These are phyloP conservation scores for Dalbergia oliveri DNA, from an alignment of 306 rosid genomes.

Conservation along the genomic window DNA sequence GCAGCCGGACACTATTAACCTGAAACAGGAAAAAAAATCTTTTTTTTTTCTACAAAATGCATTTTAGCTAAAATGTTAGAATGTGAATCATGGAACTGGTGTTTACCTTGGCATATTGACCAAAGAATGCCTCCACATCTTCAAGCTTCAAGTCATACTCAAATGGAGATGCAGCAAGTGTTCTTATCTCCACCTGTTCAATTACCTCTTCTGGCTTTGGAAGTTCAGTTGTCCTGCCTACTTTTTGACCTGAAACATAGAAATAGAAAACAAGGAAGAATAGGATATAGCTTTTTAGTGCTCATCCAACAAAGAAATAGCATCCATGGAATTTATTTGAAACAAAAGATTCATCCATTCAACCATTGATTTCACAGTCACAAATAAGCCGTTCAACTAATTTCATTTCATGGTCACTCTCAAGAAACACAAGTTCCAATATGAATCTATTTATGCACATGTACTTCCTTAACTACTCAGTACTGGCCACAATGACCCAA, in stretches of 20 bases:
- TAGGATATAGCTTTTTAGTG: background rate
- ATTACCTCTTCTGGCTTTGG: slow-evolving; percentile 74
- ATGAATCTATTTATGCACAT: background rate
- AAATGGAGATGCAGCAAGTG: slow-evolving; percentile 85
- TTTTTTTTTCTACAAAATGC: too few species aligned
- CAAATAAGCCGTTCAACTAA: background rate
- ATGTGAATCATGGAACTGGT: background rate
- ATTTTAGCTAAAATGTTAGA: background rate
- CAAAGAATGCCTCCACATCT: slow-evolving; percentile 70
- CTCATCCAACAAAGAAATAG: slow-evolving; percentile 10
- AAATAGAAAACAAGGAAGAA: slow-evolving; percentile 4
- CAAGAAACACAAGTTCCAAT: slow-evolving; percentile 8
- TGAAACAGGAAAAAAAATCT: slow-evolving; percentile 42
- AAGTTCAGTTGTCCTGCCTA: slow-evolving; percentile 75
- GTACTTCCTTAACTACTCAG: background rate
- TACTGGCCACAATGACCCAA: background rate
- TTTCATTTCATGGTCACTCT: background rate
- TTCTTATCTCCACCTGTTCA: slow-evolving; percentile 84
- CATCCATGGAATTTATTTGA: background rate
- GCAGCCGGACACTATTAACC: slow-evolving; percentile 90
- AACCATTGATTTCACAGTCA: slow-evolving; percentile 12
- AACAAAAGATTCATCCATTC: background rate
- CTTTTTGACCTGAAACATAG: slow-evolving; percentile 61
- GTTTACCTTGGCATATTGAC: slow-evolving; percentile 72
- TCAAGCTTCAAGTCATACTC: slow-evolving; percentile 76